Evolutionary conservation across 2,329 filamentous ascomycete genomes (phyloP), one percentile per base, ranked within the genome.

Genomic region (Keithomyces neogunnii): DNA sequence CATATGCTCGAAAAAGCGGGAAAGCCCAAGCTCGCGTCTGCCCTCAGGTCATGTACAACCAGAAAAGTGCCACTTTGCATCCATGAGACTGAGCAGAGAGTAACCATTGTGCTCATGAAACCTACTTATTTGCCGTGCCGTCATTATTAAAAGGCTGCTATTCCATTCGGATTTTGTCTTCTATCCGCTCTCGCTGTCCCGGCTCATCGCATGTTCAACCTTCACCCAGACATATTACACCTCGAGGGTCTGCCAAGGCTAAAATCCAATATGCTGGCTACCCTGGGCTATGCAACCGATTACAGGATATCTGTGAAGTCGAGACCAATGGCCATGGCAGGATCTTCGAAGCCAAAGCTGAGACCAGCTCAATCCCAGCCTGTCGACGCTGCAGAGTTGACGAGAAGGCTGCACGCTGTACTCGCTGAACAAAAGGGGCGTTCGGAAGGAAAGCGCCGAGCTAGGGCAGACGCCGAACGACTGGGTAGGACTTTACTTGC

Each of bases 371-470:
- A 59, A 1, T 61, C 67, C 9, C 57, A 63, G 33, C 63, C 68
- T 2, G 64, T 83, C 45, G 79, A 84, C 53, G 69, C 81, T 0
- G 71, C 76, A 31, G 80, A 84, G 51, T 64, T 84, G 31, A 71
- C 73, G 9, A 71, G 74, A 33, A 74, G 79, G 19, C 69, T 84
- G 29, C 69, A 70, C 47, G 56, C 71, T 9, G 74, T 83, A 19
- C 65, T 79, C 11, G 70, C 69, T 4, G 72, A 81, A 53, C 76
- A 77, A 54, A 75, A 75, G 53, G 64, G 67, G 6, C 61, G 63
- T 10, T 65, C 69, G 3, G 69, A 72, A 49, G 62, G 61, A 56
- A 66, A 63, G 51, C 60, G 61, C 48, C 62, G 62, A 46, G 58
- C 61, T 33, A 60, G 57, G 43, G 53, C 59, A 38, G 62, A 66